A percentile compares a stretch with the other conserved stretches of the same genome.
These are phyloP conservation scores for Phenoliferia sp. DNA, from an alignment of 1,284 basidiomycete species.

Conservation along the genomic window DNA sequence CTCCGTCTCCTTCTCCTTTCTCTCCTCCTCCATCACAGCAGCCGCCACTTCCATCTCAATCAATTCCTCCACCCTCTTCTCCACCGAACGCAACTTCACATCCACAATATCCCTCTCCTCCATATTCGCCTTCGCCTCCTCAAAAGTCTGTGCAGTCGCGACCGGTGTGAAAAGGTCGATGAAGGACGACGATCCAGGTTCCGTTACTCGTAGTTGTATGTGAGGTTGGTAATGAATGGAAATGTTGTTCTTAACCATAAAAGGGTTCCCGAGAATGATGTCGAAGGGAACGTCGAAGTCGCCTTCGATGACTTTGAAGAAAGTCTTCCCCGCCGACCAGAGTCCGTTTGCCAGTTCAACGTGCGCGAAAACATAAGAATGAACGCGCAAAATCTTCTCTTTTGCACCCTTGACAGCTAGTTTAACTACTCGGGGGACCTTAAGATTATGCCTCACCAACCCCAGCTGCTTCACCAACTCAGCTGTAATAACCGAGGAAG, in stretches of 20 bases:
- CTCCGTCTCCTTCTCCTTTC: not conserved
- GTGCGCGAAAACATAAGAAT: not conserved
- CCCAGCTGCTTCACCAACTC: conserved; percentile 1
- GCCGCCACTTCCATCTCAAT: too few species aligned
- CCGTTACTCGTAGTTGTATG: too few species aligned
- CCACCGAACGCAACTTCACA: too few species aligned
- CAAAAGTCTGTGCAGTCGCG: too few species aligned
- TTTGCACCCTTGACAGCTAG: conserved; percentile 4
- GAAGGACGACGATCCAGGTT: too few species aligned
- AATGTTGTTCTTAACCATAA: not conserved
- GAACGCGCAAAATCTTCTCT: not conserved
- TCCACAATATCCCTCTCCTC: too few species aligned
- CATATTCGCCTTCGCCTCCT: too few species aligned
- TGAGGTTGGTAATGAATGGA: too few species aligned
- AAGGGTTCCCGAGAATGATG: conserved; percentile 4
- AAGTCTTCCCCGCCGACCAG: not conserved
- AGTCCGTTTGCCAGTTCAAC: not conserved
- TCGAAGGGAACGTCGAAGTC: conserved; percentile 5
- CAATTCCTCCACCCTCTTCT: not conserved
- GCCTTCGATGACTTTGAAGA: not conserved
- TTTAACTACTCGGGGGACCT: not conserved
- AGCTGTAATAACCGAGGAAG: conserved; percentile 6
- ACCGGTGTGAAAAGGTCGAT: too few species aligned
- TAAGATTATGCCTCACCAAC: not conserved
- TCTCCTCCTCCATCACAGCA: not conserved